Evolutionary conservation across 306 rosid genomes (phyloP), one percentile per base, ranked within the genome.

Genomic region (Gleditsia sinensis): DNA sequence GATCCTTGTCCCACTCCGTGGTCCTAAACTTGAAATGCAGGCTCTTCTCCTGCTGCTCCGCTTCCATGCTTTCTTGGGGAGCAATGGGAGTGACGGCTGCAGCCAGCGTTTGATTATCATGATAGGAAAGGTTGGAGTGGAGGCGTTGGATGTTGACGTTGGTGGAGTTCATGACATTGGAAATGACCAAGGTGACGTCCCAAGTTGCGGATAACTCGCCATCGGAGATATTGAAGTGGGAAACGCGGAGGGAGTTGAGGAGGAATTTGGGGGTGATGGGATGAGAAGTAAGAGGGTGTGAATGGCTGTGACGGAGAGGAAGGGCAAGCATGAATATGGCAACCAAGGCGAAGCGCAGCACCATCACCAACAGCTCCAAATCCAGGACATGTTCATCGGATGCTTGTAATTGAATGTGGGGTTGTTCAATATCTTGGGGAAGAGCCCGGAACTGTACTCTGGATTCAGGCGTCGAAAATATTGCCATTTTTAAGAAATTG

Each of bases 1-100:
- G 75, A 45, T 68, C 69, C 30, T 3, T 57, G 69, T 76, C 81
- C 81, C 81, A 76, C 9, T 75, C 74, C 17, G 81, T 76, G 3
- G 75, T 67, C 13, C 56, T 45, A 10, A 68, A 57, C 19, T 2
- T 57, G 53, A 76, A 24, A 9, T n/a, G 24, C 62, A 76, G 3
- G 11, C 14, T 57, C 39, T 32, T 76, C n/a, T 56, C 34, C 61
- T 75, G 56, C n/a, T 63, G 56, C n/a, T 63, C 42, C 42, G 45
- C 40, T 1, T 20, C 4, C 21, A 39, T 24, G 27, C 0, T 20
- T 19, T 19, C 20, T 21, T 9, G 9, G 23, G 45, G 3, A 33
- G 9, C 4, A 3, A 3, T 3, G 51, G 51, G 34, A 37, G 20
- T 7, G 20, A 63, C 20, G 34, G 11, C 20, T 20, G 11, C 3